phyloP scores from a whole-genome alignment of 2,329 filamentous ascomycete genomes.

The Passalora sequoiae region DNA sequence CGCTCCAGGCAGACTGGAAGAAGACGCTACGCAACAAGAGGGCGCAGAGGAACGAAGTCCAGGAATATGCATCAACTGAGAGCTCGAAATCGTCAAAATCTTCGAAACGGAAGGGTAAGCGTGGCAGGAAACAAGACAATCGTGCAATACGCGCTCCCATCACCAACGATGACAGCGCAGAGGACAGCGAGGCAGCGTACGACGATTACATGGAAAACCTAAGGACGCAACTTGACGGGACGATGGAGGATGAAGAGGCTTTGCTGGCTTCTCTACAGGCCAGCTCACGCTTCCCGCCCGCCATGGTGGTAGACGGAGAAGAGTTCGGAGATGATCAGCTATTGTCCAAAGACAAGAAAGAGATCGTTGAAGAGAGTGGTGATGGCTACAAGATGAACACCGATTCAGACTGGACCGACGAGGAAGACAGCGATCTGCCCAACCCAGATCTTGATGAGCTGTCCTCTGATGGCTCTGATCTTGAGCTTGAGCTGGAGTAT shows the following conservation, averaged over 20 bases:
- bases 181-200: conserved; percentile 37
- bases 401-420: conserved; percentile 32
- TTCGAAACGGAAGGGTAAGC: conserved; percentile 25
- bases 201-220: conserved; percentile 69
- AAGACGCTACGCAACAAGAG: conserved; percentile 26
- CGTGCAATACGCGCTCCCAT: conserved; percentile 23
- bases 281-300: conserved; percentile 18
- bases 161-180: conserved; percentile 49
- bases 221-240: conserved; percentile 33
- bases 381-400: conserved; percentile 20
- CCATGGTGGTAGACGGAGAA: conserved; percentile 28
- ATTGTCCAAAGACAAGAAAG: conserved; percentile 18
- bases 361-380: conserved; percentile 10
- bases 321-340: conserved; percentile 29
- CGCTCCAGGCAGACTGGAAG: conserved; percentile 26
- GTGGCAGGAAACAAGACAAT: conserved; percentile 32
- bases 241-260: conserved; percentile 16
- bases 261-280: conserved; percentile 10
- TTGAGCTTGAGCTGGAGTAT: conserved; percentile 32
- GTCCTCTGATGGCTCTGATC: conserved; percentile 31
- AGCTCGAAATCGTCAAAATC: conserved; percentile 16
- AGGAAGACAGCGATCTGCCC: too few relatives aligned
- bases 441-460: too few relatives aligned
- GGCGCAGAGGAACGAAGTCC: conserved; percentile 10
- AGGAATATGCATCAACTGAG: conserved; percentile 3